Base-by-base conservation (phyloP, 2,329 filamentous ascomycete genomes). In the Aspergillus hortae region DNA sequence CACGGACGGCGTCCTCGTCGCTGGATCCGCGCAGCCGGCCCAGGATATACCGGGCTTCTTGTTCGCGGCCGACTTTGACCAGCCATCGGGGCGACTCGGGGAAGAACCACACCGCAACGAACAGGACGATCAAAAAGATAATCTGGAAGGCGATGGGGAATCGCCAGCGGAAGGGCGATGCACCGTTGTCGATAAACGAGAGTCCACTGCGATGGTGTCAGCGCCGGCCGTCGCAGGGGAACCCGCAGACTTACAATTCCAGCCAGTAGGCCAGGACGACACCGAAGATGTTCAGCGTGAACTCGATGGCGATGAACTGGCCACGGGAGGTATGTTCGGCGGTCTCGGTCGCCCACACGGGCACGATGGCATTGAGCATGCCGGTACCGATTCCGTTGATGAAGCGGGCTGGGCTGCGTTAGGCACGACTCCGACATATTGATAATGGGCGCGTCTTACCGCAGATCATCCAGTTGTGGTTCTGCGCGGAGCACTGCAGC, bases 91-190 rank as follows among this genome's bases (percentile, higher is more conserved):
- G 86, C 0, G 83, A 86, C 57, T 90, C 87, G 0, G 86, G 87
- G 66, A 89, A 85, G 70, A 87, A 82, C 79, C 83, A 84, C 27
- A 87, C 79, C 2, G 75, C 64, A 0, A 58, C 63, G 49, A 88
- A 74, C 0, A 88, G 74, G 0, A 80, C 44, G 2, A 88, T 58
- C 0, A 89, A 76, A 14, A 84, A 83, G 1, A 86, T 67, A 32
- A 88, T 87, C 61, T 89, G 85, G 67, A 89, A 88, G 0, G 82
- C 85, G 51, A 89, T 80, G 0, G 85, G 85, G 57, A 89, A 89
- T 4, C 85, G 74, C 84, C 85, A 88, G 38, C 80, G 78, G 60
- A 88, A 80, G 0, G 80, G 71, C 0, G 82, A 84, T 1, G 71
- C 73, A 10, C 82, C 82, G 32, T 77, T 75, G 52, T 85, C 78